A percentile compares a stretch with the other conserved stretches of the same genome.
phyloP scores from a whole-genome alignment of 2,329 filamentous ascomycete species.

The Catunica adiposa region DNA sequence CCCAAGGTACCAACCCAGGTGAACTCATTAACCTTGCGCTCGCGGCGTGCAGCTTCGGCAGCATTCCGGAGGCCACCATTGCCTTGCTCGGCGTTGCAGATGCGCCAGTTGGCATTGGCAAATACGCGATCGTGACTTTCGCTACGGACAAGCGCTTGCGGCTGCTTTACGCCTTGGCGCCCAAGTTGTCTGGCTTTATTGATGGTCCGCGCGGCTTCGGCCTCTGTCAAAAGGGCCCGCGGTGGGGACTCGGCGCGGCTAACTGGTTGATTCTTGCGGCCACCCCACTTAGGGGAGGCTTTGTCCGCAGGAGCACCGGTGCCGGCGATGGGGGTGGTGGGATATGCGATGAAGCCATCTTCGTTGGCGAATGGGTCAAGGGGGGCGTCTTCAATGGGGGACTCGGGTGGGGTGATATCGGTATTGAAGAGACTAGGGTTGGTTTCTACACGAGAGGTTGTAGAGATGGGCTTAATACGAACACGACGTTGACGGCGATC shows the following conservation, averaged over 20 bases:
- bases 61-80: constrained; percentile 88
- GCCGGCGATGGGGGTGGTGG: constrained; percentile 20
- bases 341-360: constrained; percentile 41
- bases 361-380: constrained; percentile 40
- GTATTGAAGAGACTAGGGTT: constrained; percentile 38
- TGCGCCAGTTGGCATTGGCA: constrained; percentile 62
- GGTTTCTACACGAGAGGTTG: constrained; percentile 19
- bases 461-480: constrained; percentile 18
- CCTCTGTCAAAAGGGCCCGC: constrained; percentile 58
- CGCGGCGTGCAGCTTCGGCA: constrained; percentile 57
- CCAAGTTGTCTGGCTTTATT: constrained; percentile 38
- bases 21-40: constrained; percentile 53
- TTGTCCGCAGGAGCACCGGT: constrained; percentile 54
- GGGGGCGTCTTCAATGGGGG: constrained; percentile 32
- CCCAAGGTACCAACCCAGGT: constrained; percentile 87
- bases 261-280: constrained; percentile 58
- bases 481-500: constrained; percentile 17
- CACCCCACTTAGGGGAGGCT: constrained; percentile 62
- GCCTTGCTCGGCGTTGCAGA: constrained; percentile 74
- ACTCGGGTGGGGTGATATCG: constrained; percentile 39
- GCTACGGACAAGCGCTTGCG: constrained; percentile 34
- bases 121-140: constrained; percentile 54
- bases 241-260: constrained; percentile 60
- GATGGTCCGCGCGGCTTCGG: constrained; percentile 43
- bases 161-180: constrained; percentile 41